Base-by-base conservation (phyloP, 768 basidiomycete genomes). In the Leccinum boreale region DNA sequence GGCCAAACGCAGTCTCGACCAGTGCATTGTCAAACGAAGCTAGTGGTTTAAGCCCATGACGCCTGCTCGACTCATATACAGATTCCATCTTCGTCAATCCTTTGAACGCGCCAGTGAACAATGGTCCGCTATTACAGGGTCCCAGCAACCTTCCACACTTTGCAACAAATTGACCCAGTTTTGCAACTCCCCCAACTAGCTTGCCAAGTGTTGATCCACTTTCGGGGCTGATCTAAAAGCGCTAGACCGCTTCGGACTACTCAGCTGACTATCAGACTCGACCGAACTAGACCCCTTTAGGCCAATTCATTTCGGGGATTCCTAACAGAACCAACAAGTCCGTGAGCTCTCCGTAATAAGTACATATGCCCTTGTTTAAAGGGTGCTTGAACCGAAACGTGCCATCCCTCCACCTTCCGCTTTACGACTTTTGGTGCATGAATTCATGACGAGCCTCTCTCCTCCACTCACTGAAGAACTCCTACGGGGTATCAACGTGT, bases 391-490 rank as follows among this genome's bases (percentile, higher is more conserved):
- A 46, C 45, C 50, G 50, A 46, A 61, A 54, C 4, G 8, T 49
- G 19, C 42, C n/a, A 10, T 53, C 28, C 46, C 42, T 44, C 39
- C 53, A 24, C 44, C 45, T 55, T 48, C 52, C 49, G 33, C 24
- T 51, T 52, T 21, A n/a, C 55, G 54, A 55, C 44, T 15, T 52
- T 26, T 48, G 31, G 55, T 56, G 36, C 10, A 54, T 48, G 42
- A 51, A 15, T 19, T 51, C 54, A 36, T 51, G 36, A 70, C 71
- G 70, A 71, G 70, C 53, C 49, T 69, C 0, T 23, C 60, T n/a
- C 64, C 63, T 28, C 55, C 59, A 50, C 59, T 55, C 26, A 44
- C 19, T 11, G 52, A 52, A 21, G 4, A 28, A 47, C 14, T 19
- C 2, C 52, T 50, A 11, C 33, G 5, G 19, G 56, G 60, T 3